A percentile compares a stretch with the other conserved stretches of the same genome.
Conservation (phyloP, 768 basidiomycete genomes). For the Terana coerulea region DNA sequence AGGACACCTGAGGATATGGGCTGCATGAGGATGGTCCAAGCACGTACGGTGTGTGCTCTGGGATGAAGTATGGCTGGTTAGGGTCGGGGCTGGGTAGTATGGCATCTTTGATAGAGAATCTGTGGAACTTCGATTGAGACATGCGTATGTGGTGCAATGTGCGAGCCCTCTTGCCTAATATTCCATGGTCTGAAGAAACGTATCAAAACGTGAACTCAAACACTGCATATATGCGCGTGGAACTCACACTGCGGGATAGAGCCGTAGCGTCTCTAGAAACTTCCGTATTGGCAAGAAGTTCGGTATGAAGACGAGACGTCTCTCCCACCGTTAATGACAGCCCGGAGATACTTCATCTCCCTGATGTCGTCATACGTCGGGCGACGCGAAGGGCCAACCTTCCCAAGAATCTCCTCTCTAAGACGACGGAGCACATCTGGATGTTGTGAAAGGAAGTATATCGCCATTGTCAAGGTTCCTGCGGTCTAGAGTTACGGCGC, state of each 20-base stretch:
- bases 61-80: conserved; percentile 26
- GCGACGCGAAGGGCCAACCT: conserved; percentile 23
- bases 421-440: conserved; percentile 28
- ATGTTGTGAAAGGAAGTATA: conserved; percentile 31
- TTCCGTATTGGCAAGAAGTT: not conserved
- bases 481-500: conserved; percentile 23
- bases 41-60: conserved; percentile 24
- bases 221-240: not conserved
- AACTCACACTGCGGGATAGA: conserved; percentile 32
- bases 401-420: conserved; percentile 30
- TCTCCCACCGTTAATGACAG: conserved; percentile 33
- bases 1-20: too few species aligned
- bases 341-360: conserved; percentile 32
- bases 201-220: not conserved
- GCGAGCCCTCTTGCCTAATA: conserved; percentile 15
- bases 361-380: conserved; percentile 32
- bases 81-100: conserved; percentile 20
- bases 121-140: not conserved
- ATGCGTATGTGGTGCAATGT: not conserved
- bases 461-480: conserved; percentile 27
- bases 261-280: conserved; percentile 38
- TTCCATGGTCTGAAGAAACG: conserved; percentile 22
- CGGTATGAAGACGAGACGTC: too few species aligned
- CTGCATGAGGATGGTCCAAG: conserved; percentile 4
- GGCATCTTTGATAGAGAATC: conserved; percentile 21